These are phyloP conservation scores for Xylaria scruposa DNA, from an alignment of 495 filamentous ascomycete species.

Conservation along the genomic window DNA sequence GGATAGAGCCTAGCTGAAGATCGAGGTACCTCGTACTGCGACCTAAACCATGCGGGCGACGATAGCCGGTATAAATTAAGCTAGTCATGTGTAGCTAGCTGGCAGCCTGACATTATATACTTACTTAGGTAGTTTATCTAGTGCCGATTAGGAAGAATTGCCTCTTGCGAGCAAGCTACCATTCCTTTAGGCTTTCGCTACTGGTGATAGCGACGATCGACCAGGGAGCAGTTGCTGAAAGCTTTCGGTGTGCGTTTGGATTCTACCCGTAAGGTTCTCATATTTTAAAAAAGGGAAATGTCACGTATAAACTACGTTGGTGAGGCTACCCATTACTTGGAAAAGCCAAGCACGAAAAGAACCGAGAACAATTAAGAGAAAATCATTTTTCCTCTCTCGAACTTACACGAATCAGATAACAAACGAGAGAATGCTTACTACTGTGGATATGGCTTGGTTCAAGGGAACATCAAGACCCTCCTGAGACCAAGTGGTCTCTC, in stretches of 20 bases:
- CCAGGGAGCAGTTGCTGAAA: conserved; percentile 9
- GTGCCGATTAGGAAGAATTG: conserved; percentile 10
- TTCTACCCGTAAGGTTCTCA: too few species aligned
- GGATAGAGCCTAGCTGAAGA: conserved; percentile 13
- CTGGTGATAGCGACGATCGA: conserved; percentile 12
- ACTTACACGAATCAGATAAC: neutral
- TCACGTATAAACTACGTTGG: neutral
- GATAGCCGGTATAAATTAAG: conserved; percentile 26
- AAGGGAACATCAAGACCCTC: conserved; percentile 9
- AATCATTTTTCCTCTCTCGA: neutral
- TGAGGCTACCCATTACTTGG: neutral
- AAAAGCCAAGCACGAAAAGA: neutral
- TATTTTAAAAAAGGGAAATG: neutral
- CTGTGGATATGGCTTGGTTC: neutral
- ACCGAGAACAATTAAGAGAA: neutral
- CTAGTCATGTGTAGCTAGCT: conserved; percentile 21
- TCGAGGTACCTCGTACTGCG: neutral
- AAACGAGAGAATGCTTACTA: neutral
- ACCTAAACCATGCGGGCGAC: conserved; percentile 7
- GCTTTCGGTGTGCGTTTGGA: neutral
- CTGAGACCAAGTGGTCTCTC: conserved; percentile 17
- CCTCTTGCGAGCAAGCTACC: conserved; percentile 4
- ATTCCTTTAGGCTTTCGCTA: neutral
- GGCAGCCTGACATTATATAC: neutral
- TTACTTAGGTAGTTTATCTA: conserved; percentile 1